Percentiles rank a stretch among this genome's conserved stretches.
These are phyloP conservation scores for Triglochin maritima DNA, from an alignment of 106 monocot genomes.

Conservation along the genomic window DNA sequence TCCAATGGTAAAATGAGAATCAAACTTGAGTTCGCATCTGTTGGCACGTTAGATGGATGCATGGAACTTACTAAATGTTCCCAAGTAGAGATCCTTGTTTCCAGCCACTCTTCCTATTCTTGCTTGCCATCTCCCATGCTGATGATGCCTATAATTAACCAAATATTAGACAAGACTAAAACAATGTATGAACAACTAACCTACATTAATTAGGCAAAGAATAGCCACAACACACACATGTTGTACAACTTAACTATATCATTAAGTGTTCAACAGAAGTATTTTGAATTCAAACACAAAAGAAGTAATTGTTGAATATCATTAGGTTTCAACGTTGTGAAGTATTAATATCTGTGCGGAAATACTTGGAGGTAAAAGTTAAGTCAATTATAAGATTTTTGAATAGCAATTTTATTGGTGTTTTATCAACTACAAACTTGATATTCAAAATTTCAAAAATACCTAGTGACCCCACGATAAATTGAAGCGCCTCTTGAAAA, in stretches of 20 bases:
- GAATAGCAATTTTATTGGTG: too few species aligned
- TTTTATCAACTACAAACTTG: not conserved
- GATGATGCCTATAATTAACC: constrained; percentile 63
- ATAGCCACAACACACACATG: not conserved
- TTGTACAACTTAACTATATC: not conserved
- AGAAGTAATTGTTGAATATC: too few species aligned
- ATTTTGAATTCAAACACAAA: too few species aligned
- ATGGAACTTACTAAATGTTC: constrained; percentile 78
- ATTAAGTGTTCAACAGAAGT: too few species aligned
- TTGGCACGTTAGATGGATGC: too few species aligned
- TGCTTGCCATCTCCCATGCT: constrained; percentile 99
- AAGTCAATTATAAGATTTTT: too few species aligned
- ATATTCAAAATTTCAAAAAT: not conserved
- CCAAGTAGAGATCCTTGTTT: constrained; percentile 95
- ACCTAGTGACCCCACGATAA: constrained; percentile 96
- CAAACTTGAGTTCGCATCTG: too few species aligned
- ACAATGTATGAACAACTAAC: too few species aligned
- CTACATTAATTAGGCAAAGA: not conserved
- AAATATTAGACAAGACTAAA: not conserved
- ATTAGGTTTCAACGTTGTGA: too few species aligned
- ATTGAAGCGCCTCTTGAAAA: constrained; percentile 97
- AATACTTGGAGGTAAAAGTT: too few species aligned
- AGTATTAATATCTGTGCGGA: too few species aligned
- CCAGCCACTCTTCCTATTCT: constrained; percentile 94
- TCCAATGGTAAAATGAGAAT: too few species aligned